phyloP scores from a whole-genome alignment of 2,329 filamentous ascomycete genomes.

The Myrmaecium sp. region DNA sequence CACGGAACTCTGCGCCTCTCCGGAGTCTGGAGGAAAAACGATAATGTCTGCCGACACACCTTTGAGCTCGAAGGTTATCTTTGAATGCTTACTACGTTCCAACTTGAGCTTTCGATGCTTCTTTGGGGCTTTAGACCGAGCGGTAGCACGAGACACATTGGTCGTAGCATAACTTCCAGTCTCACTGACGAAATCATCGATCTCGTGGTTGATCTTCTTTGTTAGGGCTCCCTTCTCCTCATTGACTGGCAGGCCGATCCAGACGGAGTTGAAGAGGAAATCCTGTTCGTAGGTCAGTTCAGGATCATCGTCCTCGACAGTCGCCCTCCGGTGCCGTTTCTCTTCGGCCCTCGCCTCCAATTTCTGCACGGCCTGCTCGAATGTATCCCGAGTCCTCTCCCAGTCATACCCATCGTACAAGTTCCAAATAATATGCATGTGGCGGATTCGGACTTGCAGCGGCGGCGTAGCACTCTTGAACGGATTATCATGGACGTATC shows the following conservation, averaged over 20 bases:
- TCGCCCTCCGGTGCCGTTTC: conserved; percentile 37
- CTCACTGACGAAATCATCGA: conserved; percentile 75
- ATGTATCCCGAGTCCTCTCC: conserved; percentile 69
- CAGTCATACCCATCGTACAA: conserved; percentile 97
- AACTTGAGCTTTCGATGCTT: conserved; percentile 47
- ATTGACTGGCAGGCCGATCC: conserved; percentile 80
- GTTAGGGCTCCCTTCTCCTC: conserved; percentile 69
- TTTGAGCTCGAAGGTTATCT: conserved; percentile 85
- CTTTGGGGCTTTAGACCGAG: conserved; percentile 26
- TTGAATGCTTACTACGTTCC: conserved; percentile 74
- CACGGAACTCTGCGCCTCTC: conserved; percentile 74
- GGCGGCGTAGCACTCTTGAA: conserved; percentile 49
- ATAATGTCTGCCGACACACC: conserved; percentile 72
- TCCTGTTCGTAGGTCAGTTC: conserved; percentile 69
- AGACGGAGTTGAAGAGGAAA: conserved; percentile 96
- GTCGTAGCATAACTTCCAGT: conserved; percentile 76
- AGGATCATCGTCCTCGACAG: conserved; percentile 52
- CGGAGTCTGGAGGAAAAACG: conserved; percentile 56
- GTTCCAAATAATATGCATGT: conserved; percentile 94
- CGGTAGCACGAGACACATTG: conserved; percentile 15
- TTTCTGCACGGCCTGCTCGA: conserved; percentile 61
- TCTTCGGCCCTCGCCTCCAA: conserved; percentile 74
- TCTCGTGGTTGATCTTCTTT: conserved; percentile 68
- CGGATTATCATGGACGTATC: conserved; percentile 50
- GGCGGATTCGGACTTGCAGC: conserved; percentile 59